Percentiles rank a stretch among this genome's conserved stretches.
phyloP scores from a whole-genome alignment of 495 filamentous ascomycete genomes.

The Trichoderma parareesei region DNA sequence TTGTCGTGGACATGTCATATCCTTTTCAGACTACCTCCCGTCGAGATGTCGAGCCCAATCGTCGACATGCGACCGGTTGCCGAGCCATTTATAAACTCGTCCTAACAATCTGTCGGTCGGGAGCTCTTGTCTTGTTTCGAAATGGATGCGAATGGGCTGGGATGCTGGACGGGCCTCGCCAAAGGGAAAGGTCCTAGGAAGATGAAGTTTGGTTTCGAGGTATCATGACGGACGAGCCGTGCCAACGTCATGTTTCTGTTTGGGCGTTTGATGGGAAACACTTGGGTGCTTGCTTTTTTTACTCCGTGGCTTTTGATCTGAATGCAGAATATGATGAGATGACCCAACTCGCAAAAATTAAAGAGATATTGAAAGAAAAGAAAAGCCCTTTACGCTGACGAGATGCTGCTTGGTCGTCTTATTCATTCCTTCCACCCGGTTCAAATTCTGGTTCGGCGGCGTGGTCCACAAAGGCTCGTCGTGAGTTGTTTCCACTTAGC shows the following conservation, averaged over 20 bases:
- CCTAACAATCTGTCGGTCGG: background rate
- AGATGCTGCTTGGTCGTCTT: background rate
- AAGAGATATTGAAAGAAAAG: background rate
- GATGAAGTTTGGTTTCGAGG: background rate
- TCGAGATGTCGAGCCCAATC: background rate
- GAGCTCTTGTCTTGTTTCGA: background rate
- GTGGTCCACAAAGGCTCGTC: background rate
- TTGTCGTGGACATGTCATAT: background rate
- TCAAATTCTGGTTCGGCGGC: background rate
- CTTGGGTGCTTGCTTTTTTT: background rate
- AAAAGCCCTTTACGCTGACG: background rate
- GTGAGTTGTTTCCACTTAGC: background rate
- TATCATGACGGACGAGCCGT: background rate
- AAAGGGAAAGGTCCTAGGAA: background rate
- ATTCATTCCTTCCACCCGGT: background rate
- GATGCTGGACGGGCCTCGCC: background rate
- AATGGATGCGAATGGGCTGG: background rate
- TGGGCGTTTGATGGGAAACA: conserved; percentile 6
- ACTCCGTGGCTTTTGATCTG: background rate
- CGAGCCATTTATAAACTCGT: background rate
- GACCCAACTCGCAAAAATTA: background rate
- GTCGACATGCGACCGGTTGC: background rate
- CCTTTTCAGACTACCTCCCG: background rate
- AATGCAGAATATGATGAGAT: conserved; percentile 6
- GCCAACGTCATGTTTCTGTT: background rate